Evolutionary conservation across 768 basidiomycete genomes (phyloP), one percentile per base, ranked within the genome.

Genomic region (Leccinum fibrillosum): DNA sequence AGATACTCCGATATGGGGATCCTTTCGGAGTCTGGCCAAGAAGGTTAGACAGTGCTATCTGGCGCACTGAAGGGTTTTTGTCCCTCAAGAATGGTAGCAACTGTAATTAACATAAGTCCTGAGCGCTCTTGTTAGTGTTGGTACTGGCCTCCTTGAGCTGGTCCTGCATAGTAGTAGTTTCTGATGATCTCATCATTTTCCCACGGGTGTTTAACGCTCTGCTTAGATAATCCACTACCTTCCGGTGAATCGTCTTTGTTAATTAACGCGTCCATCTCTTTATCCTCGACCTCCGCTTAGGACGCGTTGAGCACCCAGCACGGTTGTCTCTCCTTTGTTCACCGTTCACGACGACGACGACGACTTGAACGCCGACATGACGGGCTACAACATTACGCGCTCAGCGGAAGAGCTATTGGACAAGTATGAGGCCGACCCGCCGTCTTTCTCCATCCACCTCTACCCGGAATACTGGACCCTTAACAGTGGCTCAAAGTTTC

Each of bases 51-150:
- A 98, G 79, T 4, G 96, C 92, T 57, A 97, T 80, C 66, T 89
- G 88, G 48, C 96, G 83, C 19, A 90, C 95, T 67, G 93, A 86
- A 0, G 90, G 92, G 64, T 95, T 96, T 58, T 80, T 82, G 62
- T 95, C 93, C 64, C 87, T 83, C 53, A 98, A 74, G 69, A 98
- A 98, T 3, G 83, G 85, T 12, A 94, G 72, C 23, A 98, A 84
- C 86, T 97, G 72, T n/a, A 3, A 37, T 51, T 10, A 26, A 8
- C 11, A 15, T 67, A 19, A 74, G 56, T 49, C 62, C 39, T 8
- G n/a, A 34, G 19, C 3, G 4, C 30, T 32, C 30, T 32, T 12
- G 30, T 32, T n/a, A 44, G 19, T 44, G 42, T 19, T 19, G 11
- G 19, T 44, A 62, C 63, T 58, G 55, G 74, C 79, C 75, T 80